phyloP scores from a whole-genome alignment of 352 stramenopile genomes.

The Phytophthora megakarya region DNA sequence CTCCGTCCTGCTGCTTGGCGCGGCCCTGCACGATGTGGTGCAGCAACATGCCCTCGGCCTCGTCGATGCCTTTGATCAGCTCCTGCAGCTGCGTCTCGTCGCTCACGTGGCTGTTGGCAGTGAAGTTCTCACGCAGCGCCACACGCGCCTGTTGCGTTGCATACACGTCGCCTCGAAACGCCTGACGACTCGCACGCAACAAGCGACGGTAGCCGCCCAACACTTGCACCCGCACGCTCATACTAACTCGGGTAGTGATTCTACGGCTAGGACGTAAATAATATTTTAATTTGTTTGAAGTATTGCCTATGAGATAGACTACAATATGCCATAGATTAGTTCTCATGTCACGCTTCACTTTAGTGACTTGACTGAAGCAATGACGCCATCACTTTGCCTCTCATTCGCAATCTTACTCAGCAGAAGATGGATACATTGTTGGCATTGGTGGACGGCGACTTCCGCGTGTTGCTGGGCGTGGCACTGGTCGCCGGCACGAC shows the following conservation, averaged over 20 bases:
- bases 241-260: slow-evolving; percentile 14
- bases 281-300: too few relatives aligned
- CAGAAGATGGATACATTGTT: slow-evolving; percentile 52
- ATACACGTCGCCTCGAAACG: slow-evolving; percentile 74
- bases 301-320: neutral
- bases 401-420: slow-evolving; percentile 21
- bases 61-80: slow-evolving; percentile 76
- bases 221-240: slow-evolving; percentile 65
- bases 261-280: slow-evolving; percentile 10
- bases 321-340: slow-evolving; percentile 1
- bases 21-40: slow-evolving; percentile 85
- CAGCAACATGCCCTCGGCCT: slow-evolving; percentile 85
- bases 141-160: slow-evolving; percentile 61
- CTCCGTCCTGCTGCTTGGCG: slow-evolving; percentile 47
- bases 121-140: slow-evolving; percentile 75
- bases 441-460: slow-evolving; percentile 45
- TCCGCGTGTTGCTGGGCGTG: slow-evolving; percentile 53
- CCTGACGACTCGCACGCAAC: slow-evolving; percentile 70
- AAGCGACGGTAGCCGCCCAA: slow-evolving; percentile 79
- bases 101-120: slow-evolving; percentile 58
- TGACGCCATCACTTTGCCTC: slow-evolving; percentile 28
- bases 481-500: slow-evolving; percentile 58
- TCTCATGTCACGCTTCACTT: neutral
- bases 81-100: slow-evolving; percentile 59
- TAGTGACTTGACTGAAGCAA: slow-evolving; percentile 11